Base-by-base conservation (phyloP, 148 eudicot species). In the Dysphania ambrosioides region DNA sequence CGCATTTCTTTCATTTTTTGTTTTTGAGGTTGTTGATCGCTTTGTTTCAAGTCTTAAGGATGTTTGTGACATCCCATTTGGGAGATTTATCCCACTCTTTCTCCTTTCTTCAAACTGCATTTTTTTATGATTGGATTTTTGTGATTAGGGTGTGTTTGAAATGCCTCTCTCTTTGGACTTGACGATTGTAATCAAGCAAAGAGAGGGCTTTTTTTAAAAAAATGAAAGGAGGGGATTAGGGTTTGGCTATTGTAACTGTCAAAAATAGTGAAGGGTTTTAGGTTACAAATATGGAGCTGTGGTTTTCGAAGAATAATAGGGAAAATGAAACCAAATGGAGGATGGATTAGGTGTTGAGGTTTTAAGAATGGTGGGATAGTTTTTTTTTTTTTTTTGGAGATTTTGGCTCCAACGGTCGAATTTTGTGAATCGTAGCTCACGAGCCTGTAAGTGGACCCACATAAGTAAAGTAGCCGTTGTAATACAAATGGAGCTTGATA, bases 71-170 rank as follows among this genome's bases (percentile, higher is more conserved):
- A 95, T 95, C 57, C 88, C 79, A 30, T 88, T 69, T 7, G 97
- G 99, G 49, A 95, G 90, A 70, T 92, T 95, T 16, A 95, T 75
- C 77, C 99, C 97, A 69, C 96, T 90, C 76, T 90, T 95, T 56
- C 97, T 84, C 49, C 93, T 82, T 56, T 85, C 82, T 57, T 80
- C 78, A 5, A 89, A 60, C 32, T 90, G 95, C 97, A 92, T 92
- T 75, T 76, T 75, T 57, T 60, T 70, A 65, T 40, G 68, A 60
- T 72, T 34, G 40, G 7, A n/a, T 1, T 26, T 72, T 72, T 38
- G n/a, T 58, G 24, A 57, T 2, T 6, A 1, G n/a, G 74, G 41
- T 59, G 53, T 59, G 59, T 61, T 35, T 19, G 41, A 26, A 41
- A 64, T 66, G 41, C 66, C 73, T 68, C 73, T 68, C 73, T 69